These are phyloP conservation scores for Castanopsis chinensis DNA, from an alignment of 306 rosid genomes.

Conservation along the genomic window DNA sequence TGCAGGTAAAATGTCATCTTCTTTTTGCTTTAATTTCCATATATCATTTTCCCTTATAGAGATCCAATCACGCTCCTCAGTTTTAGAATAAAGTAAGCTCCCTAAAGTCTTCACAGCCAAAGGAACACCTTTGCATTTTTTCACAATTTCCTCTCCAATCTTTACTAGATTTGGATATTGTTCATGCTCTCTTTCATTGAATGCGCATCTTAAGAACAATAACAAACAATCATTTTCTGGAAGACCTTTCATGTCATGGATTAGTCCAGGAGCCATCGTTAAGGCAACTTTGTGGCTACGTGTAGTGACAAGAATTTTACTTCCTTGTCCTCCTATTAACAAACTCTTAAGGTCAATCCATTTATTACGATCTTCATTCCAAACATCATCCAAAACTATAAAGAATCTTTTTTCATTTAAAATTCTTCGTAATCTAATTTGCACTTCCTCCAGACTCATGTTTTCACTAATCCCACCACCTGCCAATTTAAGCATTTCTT, in stretches of 20 bases:
- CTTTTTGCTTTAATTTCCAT: slow-evolving; percentile 3
- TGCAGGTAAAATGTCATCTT: not conserved
- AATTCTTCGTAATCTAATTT: not conserved
- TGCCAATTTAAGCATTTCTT: slow-evolving; percentile 9
- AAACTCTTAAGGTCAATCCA: slow-evolving; percentile 25
- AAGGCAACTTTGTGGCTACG: slow-evolving; percentile 22
- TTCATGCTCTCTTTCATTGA: not conserved
- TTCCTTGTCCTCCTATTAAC: slow-evolving; percentile 31
- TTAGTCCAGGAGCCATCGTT: slow-evolving; percentile 10
- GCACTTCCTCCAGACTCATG: not conserved
- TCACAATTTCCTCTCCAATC: slow-evolving; percentile 19
- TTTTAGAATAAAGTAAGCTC: slow-evolving; percentile 22
- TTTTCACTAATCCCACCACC: not conserved
- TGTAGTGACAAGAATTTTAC: slow-evolving; percentile 42
- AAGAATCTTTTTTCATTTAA: slow-evolving; percentile 12
- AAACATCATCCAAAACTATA: slow-evolving; percentile 46
- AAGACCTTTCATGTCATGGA: slow-evolving; percentile 15
- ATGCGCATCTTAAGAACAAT: slow-evolving; percentile 30
- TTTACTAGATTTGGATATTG: slow-evolving; percentile 17
- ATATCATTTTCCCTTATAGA: not conserved
- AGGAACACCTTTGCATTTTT: slow-evolving; percentile 27
- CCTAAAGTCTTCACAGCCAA: slow-evolving; percentile 30
- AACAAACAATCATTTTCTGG: slow-evolving; percentile 34
- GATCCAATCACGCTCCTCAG: slow-evolving; percentile 15
- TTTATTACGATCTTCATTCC: slow-evolving; percentile 31